Evolutionary conservation across 2,329 filamentous ascomycete species (phyloP), one percentile per base, ranked within the genome.

Genomic region (Aspergillus sp.): DNA sequence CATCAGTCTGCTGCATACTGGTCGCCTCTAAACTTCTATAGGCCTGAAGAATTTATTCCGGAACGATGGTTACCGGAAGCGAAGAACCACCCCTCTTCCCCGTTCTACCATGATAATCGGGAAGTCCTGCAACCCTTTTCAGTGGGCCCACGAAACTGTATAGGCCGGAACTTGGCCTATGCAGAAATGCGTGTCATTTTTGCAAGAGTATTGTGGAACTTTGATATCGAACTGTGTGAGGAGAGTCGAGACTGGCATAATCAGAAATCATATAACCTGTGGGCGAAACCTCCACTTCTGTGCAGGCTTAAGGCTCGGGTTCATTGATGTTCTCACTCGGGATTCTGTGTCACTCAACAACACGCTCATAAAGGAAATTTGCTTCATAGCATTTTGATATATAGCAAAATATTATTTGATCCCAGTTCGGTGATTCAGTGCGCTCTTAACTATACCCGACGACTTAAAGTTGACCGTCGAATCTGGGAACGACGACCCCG

Each of bases 151-250:
- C 72, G 82, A 1, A 81, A 82, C 55, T 84, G 82, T 62, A 75
- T 84, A 13, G 82, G 82, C 1, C 74, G 72, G 60, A 82, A 83
- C 48, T 69, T 85, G 39, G 81, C 81, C 0, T 81, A 81, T 50
- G 70, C 78, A 13, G 82, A 85, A 65, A 80, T 84, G 73, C 73
- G 82, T 2, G 65, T 82, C 4, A 79, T 84, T 38, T 66, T 85
- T 6, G 76, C 79, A 0, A 76, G 77, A 4, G 62, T 84, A 9
- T 60, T 84, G 0, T 84, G 73, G 69, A 81, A 79, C 55, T 85
- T 83, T 65, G 82, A 84, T 57, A 54, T 83, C 56, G 68, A 70
- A 32, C 67, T 82, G 28, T 74, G 72, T 2, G 67, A 75, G 12
- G 71, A 75, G 17, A 75, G 74, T 36, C 36, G 64, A 6, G 57